These are phyloP conservation scores for Ophiognomonia clavigignenti-juglandacearum DNA, from an alignment of 2,329 filamentous ascomycete genomes.

Conservation along the genomic window DNA sequence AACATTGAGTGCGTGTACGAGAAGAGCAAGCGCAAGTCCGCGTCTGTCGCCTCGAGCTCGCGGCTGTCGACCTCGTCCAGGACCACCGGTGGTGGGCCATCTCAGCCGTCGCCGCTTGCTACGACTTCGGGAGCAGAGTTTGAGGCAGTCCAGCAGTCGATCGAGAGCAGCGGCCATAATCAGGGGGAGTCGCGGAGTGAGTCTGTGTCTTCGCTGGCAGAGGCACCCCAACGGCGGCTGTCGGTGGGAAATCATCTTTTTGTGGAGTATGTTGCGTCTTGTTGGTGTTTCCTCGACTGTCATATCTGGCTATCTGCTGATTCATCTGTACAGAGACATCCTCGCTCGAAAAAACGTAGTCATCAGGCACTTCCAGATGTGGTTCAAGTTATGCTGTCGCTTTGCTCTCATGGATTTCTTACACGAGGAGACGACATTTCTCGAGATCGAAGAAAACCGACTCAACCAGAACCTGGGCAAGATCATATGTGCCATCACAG, in stretches of 20 bases:
- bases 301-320: too few relatives aligned
- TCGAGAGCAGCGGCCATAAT: slow-evolving; percentile 3
- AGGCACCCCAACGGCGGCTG: not conserved
- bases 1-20: slow-evolving; percentile 35
- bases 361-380: slow-evolving; percentile 32
- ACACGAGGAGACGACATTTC: slow-evolving; percentile 29
- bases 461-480: slow-evolving; percentile 31
- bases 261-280: slow-evolving; percentile 4
- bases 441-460: slow-evolving; percentile 30
- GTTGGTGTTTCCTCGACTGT: too few relatives aligned
- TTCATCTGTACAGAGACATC: slow-evolving; percentile 25
- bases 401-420: slow-evolving; percentile 35
- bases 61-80: slow-evolving; percentile 1
- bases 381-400: slow-evolving; percentile 33
- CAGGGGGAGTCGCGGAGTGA: not conserved
- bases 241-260: not conserved
- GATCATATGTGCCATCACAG: slow-evolving; percentile 33
- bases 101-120: too few relatives aligned
- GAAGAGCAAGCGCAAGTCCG: slow-evolving; percentile 33
- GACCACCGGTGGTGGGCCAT: too few relatives aligned
- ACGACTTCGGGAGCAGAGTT: not conserved
- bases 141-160: not conserved
- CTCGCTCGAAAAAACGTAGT: slow-evolving; percentile 31
- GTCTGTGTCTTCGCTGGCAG: slow-evolving; percentile 4
- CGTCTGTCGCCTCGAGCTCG: slow-evolving; percentile 24